Conservation (phyloP, 2,329 filamentous ascomycete species). For the Verticillium longisporum region DNA sequence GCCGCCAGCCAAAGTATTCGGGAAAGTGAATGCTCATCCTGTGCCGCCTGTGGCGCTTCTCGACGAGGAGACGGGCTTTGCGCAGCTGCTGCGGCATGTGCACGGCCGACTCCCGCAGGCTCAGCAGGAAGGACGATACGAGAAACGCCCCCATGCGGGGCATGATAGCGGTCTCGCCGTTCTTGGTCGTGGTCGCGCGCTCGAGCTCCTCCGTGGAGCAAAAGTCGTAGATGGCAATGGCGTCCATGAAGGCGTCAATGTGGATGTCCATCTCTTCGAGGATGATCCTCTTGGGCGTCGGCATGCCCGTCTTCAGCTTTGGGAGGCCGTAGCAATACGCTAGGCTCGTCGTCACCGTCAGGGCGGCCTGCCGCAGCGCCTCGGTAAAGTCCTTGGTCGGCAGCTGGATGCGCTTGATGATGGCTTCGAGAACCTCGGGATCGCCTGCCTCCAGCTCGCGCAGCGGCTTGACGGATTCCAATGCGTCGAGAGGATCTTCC, state of each 20-base stretch:
- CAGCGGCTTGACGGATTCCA: constrained; percentile 43
- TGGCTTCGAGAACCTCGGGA: constrained; percentile 41
- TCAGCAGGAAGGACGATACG: constrained; percentile 52
- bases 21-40: background rate
- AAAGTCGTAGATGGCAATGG: constrained; percentile 41
- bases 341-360: constrained; percentile 42
- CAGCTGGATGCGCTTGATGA: constrained; percentile 37
- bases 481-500: constrained; percentile 11
- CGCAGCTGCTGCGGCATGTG: constrained; percentile 47
- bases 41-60: constrained; percentile 30
- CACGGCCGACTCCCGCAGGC: constrained; percentile 43
- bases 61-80: constrained; percentile 42
- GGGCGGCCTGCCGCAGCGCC: constrained; percentile 22
- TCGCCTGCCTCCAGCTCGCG: constrained; percentile 50
- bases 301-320: constrained; percentile 35
- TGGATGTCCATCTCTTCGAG: constrained; percentile 48
- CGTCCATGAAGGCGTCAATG: constrained; percentile 39
- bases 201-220: constrained; percentile 43
- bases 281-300: constrained; percentile 38
- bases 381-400: constrained; percentile 40
- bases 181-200: constrained; percentile 30
- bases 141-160: constrained; percentile 55
- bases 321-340: constrained; percentile 50
- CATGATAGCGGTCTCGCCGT: constrained; percentile 40
- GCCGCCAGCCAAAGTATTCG: constrained; percentile 39